Base-by-base conservation (phyloP, 495 filamentous ascomycete genomes). In the Aeminium ludgeri region DNA sequence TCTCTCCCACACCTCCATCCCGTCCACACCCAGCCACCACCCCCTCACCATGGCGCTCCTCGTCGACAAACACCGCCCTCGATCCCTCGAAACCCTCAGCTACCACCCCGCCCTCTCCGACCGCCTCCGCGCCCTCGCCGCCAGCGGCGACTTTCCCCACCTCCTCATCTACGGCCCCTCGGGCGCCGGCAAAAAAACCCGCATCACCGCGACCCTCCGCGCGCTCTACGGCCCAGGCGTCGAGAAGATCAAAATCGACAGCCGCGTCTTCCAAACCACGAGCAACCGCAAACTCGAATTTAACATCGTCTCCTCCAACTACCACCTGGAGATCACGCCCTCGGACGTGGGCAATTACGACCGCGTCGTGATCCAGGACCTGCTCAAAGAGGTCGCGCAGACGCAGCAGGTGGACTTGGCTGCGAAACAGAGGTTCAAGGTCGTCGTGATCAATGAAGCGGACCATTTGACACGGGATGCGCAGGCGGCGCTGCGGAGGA, bases 381-480 rank as follows among this genome's bases (percentile, higher is more conserved):
- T 97, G 31, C 70, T 97, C 23, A 97, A 97, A 59, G 89, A 97
- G 60, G 86, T 96, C 8, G 89, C 91, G 27, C 89, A 97, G 61
- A 97, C 89, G 19, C 91, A 96, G 61, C 91, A 96, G 61, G 91
- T 97, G 11, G 89, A 97, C 57, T 68, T 82, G 42, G 60, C 71
- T 6, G 89, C 91, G 20, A 80, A 75, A 55, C 89, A 97, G 57
- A 70, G 75, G 33, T 97, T 97, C 66, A 97, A 97, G 64, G 84
- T 97, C 10, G 91, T 97, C 1, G 86, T 97, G 28, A 94, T 97
- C 66, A 97, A 97, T 54, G 89, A 97, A 64, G 89, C 89, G n/a
- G 91, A 97, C 52, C 80, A 93, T 52, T 65, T 97, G 35, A 91
- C 80, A 0, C 64, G 89, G 31, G 89, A 97, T 70, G 89, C 89